These are phyloP conservation scores for Candida dubliniensis DNA, from an alignment of 1,139 yeast genomes.

Conservation along the genomic window DNA sequence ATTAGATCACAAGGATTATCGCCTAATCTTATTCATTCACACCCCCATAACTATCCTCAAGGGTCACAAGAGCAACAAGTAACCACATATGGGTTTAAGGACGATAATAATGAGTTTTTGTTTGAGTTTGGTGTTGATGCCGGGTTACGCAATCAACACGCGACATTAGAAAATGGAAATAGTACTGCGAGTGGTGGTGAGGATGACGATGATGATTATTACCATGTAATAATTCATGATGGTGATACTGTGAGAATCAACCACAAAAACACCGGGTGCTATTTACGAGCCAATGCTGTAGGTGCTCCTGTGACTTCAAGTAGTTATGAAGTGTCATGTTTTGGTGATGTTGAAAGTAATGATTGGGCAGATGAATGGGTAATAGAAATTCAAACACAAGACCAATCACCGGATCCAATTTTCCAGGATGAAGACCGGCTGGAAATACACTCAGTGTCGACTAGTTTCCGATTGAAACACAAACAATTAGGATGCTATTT, in stretches of 20 bases:
- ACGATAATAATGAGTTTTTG: constrained; percentile 63
- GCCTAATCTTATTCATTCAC: constrained; percentile 73
- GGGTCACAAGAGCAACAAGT: constrained; percentile 76
- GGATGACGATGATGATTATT: constrained; percentile 15
- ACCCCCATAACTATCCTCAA: constrained; percentile 63
- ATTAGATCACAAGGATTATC: constrained; percentile 72
- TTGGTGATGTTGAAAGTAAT: constrained; percentile 53
- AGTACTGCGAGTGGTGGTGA: constrained; percentile 21
- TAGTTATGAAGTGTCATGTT: constrained; percentile 66
- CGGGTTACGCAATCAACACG: constrained; percentile 21
- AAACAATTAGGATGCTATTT: constrained; percentile 67
- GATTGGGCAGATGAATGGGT: constrained; percentile 74
- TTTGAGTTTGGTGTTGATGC: constrained; percentile 44
- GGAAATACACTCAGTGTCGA: constrained; percentile 65
- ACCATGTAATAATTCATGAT: constrained; percentile 31
- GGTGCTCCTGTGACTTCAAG: constrained; percentile 54
- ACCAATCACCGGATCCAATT: constrained; percentile 48
- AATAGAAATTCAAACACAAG: constrained; percentile 61
- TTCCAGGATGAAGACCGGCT: constrained; percentile 43
- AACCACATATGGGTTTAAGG: constrained; percentile 76
- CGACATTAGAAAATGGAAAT: constrained; percentile 33
- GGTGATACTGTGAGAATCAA: constrained; percentile 58
- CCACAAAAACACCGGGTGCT: constrained; percentile 53
- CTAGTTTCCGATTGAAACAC: constrained; percentile 65
- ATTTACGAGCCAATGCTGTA: constrained; percentile 64